Base-by-base conservation (phyloP, 305 asterid genomes). In the Fraxinus greggii region DNA sequence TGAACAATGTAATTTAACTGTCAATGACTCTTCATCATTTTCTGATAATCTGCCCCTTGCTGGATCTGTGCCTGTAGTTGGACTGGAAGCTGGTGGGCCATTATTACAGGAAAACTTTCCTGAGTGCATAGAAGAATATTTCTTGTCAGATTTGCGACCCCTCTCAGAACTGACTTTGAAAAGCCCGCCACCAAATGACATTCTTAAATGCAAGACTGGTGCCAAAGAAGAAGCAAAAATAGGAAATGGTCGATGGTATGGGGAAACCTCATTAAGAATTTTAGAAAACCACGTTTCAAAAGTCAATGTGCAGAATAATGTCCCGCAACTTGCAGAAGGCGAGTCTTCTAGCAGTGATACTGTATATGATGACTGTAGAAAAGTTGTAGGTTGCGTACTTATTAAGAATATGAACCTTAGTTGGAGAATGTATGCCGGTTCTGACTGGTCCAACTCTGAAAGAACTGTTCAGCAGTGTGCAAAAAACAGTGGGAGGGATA, bases 361-460 rank as follows among this genome's bases (percentile, higher is more conserved):
- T 48, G 89, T 83, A 79, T 79, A 88, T 77, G 89, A 82, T 85
- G 88, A 80, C 75, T 81, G 72, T 81, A 92, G 85, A 80, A 91
- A 89, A 82, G 90, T 91, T 81, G 93, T 87, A 88, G 98, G 98
- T 76, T 82, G 85, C 84, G 40, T 95, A 79, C 83, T 85, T 84
- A 88, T 97, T 83, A 91, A 90, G 89, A 91, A 95, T 83, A 91
- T 95, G 88, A 92, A 93, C 83, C 87, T 97, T 79, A 86, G 75
- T 84, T 97, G 98, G 98, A 91, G 93, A 90, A 89, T 97, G 92
- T 86, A 90, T 74, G 94, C 91, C 73, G 99, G 99, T 84, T 92
- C 94, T 78, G 98, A 93, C 83, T 97, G 98, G 99, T 83, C 87
- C 67, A 89, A 85, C 83, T 81, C 65, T 86, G 89, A 85, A 84